A percentile compares a stretch with the other conserved stretches of the same genome.
Evolutionary conservation across 768 basidiomycete species (phyloP).

Genomic region (Leccinum uliginosum): DNA sequence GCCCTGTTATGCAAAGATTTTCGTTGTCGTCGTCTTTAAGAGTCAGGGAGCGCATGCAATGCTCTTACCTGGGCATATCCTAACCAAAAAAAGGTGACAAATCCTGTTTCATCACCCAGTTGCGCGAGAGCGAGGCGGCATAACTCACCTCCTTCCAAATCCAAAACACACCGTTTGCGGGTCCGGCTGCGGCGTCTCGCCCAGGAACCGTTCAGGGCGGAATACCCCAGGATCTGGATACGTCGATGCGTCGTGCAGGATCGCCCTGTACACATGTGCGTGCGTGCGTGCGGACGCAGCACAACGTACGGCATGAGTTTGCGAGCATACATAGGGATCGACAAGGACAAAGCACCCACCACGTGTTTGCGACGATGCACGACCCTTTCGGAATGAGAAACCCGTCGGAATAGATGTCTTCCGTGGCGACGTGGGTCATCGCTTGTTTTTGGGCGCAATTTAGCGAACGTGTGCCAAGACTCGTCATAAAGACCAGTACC

Average conservation of each 20-base stretch:
- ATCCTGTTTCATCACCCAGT: not conserved
- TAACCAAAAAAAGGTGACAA: not conserved
- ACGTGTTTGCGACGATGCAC: conserved; percentile 18
- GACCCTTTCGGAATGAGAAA: conserved; percentile 25
- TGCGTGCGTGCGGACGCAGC: not conserved
- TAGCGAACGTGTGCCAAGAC: not conserved
- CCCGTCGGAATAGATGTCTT: conserved; percentile 17
- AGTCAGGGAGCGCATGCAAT: not conserved
- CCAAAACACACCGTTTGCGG: conserved; percentile 20
- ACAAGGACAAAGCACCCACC: conserved; percentile 14
- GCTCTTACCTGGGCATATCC: conserved; percentile 20
- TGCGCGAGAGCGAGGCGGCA: not conserved
- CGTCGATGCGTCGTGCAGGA: conserved; percentile 44
- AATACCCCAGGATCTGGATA: conserved; percentile 33
- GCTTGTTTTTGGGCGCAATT: conserved; percentile 2
- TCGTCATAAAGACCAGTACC: conserved; percentile 17
- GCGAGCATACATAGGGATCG: not conserved
- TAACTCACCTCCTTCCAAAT: conserved; percentile 27
- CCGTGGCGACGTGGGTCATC: conserved; percentile 12
- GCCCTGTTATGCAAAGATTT: conserved; percentile 15
- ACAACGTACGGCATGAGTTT: not conserved
- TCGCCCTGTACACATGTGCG: conserved; percentile 36
- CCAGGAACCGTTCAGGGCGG: conserved; percentile 33
- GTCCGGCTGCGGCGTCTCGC: conserved; percentile 16
- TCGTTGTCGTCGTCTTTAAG: not conserved